phyloP scores from a whole-genome alignment of 2,329 filamentous ascomycete genomes.

The Fusarium sp. region DNA sequence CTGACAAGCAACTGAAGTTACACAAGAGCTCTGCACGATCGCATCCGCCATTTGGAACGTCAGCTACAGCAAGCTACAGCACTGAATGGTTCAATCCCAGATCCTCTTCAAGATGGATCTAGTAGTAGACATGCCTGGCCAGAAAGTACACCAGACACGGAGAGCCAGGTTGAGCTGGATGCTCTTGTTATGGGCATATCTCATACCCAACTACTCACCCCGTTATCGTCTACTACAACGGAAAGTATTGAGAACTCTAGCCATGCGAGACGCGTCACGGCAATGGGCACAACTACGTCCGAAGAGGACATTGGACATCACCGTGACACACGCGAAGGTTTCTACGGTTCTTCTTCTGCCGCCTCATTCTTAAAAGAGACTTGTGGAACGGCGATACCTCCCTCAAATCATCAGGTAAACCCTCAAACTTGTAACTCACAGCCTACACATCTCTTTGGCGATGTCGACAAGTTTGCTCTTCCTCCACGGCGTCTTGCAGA shows the following conservation, averaged over 20 bases:
- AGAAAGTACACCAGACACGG: neutral
- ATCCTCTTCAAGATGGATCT: rapidly evolving
- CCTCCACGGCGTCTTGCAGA: neutral
- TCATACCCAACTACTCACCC: neutral
- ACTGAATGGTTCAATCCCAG: neutral
- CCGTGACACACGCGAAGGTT: neutral
- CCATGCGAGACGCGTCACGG: neutral
- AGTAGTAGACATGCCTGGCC: neutral
- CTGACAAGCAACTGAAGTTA: neutral
- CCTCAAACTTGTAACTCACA: neutral
- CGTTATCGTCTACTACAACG: neutral
- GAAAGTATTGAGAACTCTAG: neutral
- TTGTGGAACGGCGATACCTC: neutral
- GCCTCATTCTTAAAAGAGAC: neutral
- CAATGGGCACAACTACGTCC: neutral
- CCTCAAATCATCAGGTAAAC: rapidly evolving
- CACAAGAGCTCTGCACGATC: neutral
- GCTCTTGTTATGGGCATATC: neutral
- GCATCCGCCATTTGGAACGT: neutral
- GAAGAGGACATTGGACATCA: neutral
- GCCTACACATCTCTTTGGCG: neutral
- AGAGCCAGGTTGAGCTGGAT: neutral
- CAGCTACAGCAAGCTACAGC: neutral
- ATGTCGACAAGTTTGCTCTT: neutral
- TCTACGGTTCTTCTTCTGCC: neutral